These are phyloP conservation scores for Diaporthe sp. DNA, from an alignment of 2,329 filamentous ascomycete species.

Conservation along the genomic window DNA sequence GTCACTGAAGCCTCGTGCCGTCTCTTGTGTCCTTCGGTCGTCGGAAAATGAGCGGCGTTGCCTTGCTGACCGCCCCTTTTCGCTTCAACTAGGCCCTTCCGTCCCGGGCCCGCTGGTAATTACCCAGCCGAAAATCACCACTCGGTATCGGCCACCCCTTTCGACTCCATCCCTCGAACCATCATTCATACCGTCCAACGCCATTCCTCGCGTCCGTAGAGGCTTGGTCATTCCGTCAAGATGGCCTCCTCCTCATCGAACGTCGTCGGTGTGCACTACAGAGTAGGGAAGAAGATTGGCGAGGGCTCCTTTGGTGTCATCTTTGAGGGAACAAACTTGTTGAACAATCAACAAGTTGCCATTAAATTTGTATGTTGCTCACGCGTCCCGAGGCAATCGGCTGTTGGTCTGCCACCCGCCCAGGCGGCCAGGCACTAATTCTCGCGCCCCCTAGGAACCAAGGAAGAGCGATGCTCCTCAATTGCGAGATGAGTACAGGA, in stretches of 20 bases:
- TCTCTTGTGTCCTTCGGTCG: neutral
- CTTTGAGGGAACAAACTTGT: conserved; percentile 96
- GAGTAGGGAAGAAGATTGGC: conserved; percentile 99
- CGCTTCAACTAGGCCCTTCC: conserved; percentile 35
- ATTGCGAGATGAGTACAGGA: conserved; percentile 97
- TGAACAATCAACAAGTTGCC: conserved; percentile 99
- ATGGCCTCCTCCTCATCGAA: conserved; percentile 95
- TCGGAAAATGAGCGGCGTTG: conserved; percentile 37
- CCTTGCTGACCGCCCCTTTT: conserved; percentile 38
- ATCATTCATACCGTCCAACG: conserved; percentile 26
- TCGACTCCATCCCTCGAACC: conserved; percentile 21
- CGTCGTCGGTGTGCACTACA: conserved; percentile 98
- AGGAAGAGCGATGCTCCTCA: conserved; percentile 99
- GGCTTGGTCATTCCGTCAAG: conserved; percentile 44
- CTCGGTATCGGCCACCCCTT: conserved; percentile 28
- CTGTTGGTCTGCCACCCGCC: neutral
- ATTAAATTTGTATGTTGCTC: conserved; percentile 91
- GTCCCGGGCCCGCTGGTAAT: conserved; percentile 35
- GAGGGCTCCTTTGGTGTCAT: conserved; percentile 99
- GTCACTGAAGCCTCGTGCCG: conserved; percentile 5
- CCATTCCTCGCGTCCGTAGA: conserved; percentile 27
- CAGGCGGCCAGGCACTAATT: conserved; percentile 35
- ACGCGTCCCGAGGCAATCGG: conserved; percentile 2
- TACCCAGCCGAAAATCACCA: conserved; percentile 35
- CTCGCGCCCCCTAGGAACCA: conserved; percentile 77